Conservation (phyloP, 257 asterid genomes). For the Fraxinus anomala region DNA sequence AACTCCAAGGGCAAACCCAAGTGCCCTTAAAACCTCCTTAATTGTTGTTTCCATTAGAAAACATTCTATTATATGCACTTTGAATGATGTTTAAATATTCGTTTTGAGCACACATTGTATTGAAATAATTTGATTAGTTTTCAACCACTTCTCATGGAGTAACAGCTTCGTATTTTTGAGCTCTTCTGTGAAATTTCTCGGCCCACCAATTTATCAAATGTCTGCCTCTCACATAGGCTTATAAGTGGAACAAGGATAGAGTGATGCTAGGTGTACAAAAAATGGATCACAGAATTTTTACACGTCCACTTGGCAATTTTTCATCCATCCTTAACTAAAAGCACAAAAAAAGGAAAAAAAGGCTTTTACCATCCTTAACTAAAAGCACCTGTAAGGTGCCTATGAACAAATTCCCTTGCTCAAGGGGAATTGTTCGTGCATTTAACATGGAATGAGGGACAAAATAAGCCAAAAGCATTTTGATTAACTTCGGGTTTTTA, state of each 20-base stretch:
- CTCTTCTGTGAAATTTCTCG: neutral
- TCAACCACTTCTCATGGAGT: neutral
- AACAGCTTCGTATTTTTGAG: neutral
- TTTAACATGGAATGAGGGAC: neutral
- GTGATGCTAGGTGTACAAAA: too few relatives aligned
- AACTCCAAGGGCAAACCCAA: slow-evolving; percentile 46
- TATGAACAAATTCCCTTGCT: too few relatives aligned
- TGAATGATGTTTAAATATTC: too few relatives aligned
- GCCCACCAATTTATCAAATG: neutral
- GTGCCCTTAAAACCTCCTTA: slow-evolving; percentile 34
- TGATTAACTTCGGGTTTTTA: neutral
- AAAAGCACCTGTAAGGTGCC: too few relatives aligned
- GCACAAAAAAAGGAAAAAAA: too few relatives aligned
- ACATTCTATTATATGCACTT: neutral
- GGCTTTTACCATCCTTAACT: too few relatives aligned
- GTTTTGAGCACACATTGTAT: neutral
- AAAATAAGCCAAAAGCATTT: neutral
- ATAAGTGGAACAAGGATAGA: neutral
- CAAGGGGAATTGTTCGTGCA: too few relatives aligned
- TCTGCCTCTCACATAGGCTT: neutral
- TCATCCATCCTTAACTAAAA: too few relatives aligned
- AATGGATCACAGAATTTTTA: too few relatives aligned
- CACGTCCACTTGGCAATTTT: too few relatives aligned
- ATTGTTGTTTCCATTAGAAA: neutral
- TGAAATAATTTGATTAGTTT: neutral